These are phyloP conservation scores for Trifolium dubium DNA, from an alignment of 306 rosid genomes.

Conservation along the genomic window DNA sequence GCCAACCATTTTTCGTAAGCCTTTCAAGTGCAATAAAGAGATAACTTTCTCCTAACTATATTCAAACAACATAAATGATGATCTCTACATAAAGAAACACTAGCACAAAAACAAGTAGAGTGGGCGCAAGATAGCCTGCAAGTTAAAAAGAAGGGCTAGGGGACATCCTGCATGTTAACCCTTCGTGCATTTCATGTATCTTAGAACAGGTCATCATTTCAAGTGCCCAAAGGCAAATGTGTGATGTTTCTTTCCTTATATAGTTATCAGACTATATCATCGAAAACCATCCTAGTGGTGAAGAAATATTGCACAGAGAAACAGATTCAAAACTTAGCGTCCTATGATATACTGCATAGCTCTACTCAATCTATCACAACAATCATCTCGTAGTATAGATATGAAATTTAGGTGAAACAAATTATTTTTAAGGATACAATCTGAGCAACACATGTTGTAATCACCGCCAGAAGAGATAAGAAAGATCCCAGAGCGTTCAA, in stretches of 20 bases:
- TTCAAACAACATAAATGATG: constrained; percentile 28
- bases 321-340: constrained; percentile 18
- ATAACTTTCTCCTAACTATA: constrained; percentile 30
- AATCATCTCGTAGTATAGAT: constrained; percentile 3
- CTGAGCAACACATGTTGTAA: constrained; percentile 95
- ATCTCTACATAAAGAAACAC: constrained; percentile 29
- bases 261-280: constrained; percentile 29
- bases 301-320: constrained; percentile 33
- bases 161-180: constrained; percentile 12
- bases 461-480: constrained; percentile 84
- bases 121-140: background rate
- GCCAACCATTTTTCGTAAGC: constrained; percentile 29
- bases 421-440: constrained; percentile 77
- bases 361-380: constrained; percentile 20
- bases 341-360: background rate
- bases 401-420: constrained; percentile 8
- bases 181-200: constrained; percentile 27
- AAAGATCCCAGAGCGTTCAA: constrained; percentile 82
- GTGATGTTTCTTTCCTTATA: constrained; percentile 19
- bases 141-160: constrained; percentile 10
- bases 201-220: constrained; percentile 13
- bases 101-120: constrained; percentile 4
- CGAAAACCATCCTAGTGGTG: constrained; percentile 22
- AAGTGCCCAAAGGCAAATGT: constrained; percentile 26
- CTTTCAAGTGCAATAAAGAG: constrained; percentile 6